Base-by-base conservation (phyloP, 2,329 filamentous ascomycete genomes). In the Bipolaris bicolor region DNA sequence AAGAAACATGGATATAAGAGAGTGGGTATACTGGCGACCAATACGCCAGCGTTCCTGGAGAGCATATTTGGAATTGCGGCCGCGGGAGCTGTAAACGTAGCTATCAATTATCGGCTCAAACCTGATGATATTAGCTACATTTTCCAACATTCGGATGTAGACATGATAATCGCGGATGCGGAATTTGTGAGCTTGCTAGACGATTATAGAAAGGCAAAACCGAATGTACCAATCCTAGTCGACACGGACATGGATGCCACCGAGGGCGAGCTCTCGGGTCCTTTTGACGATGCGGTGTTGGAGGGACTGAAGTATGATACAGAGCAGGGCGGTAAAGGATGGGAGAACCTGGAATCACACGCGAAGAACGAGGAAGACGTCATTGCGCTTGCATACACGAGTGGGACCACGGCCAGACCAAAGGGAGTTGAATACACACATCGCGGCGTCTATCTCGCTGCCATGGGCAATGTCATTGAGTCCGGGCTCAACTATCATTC, bases 341-440 rank as follows among this genome's bases (percentile, higher is more conserved):
- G 95, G 94, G 83, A 82, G 13, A 90, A 86, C 0, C 83, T 98
- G 22, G 84, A 90, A 60, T 83, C 86, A 1, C 88, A 92, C 64
- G 84, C 85, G 3, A 79, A 82, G 1, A 84, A 92, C 67, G 95
- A 99, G 74, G 89, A 97, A 64, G 87, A 87, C 58, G 84, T 91
- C 65, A 84, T 98, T 59, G 92, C 93, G 3, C 86, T 99, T 53
- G 91, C 94, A 1, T 98, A 98, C 75, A 99, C 95, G 0, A 95
- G 90, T 26, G 94, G 94, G 3, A 98, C 95, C 1, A 98, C 95
- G 0, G 92, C 93, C 0, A 83, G 85, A 29, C 95, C 95, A 1
- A 98, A 99, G 76, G 95, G 95, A 5, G 94, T 97, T 3, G 88
- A 96, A 53, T 97, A 90, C 72, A 97, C 92, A 1, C 91, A 98